Evolutionary conservation across 352 stramenopile genomes (phyloP).

Genomic region (Phytopythium aichiense): DNA sequence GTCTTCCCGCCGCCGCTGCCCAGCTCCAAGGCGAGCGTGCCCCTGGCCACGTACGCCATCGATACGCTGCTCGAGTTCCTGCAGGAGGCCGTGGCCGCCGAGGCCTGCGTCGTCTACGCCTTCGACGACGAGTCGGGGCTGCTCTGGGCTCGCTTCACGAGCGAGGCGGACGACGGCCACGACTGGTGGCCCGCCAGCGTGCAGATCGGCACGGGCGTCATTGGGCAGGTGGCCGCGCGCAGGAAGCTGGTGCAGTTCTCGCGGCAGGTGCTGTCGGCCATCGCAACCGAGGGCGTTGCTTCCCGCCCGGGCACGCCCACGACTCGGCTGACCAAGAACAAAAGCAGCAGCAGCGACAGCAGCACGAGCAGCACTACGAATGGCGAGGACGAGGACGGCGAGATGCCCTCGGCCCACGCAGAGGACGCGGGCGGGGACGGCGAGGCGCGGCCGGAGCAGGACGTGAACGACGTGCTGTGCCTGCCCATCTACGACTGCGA

Average conservation of each 20-base stretch:
- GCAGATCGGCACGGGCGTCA: conserved; percentile 47
- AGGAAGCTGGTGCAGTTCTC: conserved; percentile 7
- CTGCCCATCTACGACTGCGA: conserved; percentile 43
- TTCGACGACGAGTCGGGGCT: conserved; percentile 46
- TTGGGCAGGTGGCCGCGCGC: conserved; percentile 38
- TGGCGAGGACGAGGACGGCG: conserved; percentile 4
- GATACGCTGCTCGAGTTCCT: conserved; percentile 49
- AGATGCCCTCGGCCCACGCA: not conserved
- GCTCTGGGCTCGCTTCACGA: conserved; percentile 42
- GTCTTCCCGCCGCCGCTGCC: conserved; percentile 1
- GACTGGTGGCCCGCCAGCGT: conserved; percentile 27
- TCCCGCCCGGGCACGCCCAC: not conserved
- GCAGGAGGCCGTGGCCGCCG: conserved; percentile 40
- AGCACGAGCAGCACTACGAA: conserved; percentile 8
- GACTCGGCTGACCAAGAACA: conserved; percentile 8
- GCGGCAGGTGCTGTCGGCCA: not conserved
- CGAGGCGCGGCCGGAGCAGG: conserved; percentile 8
- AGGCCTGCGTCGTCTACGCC: conserved; percentile 57
- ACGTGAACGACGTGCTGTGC: conserved; percentile 41
- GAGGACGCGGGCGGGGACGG: not conserved
- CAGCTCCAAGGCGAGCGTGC: not conserved
- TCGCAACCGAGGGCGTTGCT: not conserved
- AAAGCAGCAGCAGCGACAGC: conserved; percentile 12
- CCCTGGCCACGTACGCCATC: conserved; percentile 12
- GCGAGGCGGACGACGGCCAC: conserved; percentile 15